phyloP scores from a whole-genome alignment of 352 stramenopile genomes.

The Phytopythium oedochilum region DNA sequence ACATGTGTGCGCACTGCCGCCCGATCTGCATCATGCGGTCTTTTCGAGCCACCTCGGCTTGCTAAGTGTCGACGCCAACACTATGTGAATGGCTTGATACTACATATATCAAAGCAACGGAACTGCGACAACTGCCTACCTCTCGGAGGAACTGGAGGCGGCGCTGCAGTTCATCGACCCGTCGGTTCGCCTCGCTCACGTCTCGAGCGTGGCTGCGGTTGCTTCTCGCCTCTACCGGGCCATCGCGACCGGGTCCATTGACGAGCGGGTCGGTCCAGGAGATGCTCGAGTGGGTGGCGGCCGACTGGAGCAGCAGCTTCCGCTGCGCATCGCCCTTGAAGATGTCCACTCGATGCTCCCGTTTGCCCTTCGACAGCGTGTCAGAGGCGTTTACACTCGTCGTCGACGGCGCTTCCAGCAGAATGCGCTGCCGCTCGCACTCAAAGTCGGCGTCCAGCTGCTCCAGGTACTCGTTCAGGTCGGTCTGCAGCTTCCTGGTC shows the following conservation, averaged over 20 bases:
- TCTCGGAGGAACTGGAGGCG: slow-evolving; percentile 18
- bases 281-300: neutral
- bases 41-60: slow-evolving; percentile 31
- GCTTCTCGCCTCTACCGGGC: neutral
- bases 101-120: neutral
- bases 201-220: slow-evolving; percentile 9
- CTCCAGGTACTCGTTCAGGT: slow-evolving; percentile 36
- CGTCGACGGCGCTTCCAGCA: slow-evolving; percentile 2
- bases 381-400: no score
- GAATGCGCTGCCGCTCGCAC: slow-evolving; percentile 26
- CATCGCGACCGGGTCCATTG: neutral
- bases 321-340: slow-evolving; percentile 3
- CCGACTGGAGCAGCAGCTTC: slow-evolving; percentile 1
- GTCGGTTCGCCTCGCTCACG: slow-evolving; percentile 15
- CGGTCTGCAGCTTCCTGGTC: slow-evolving; percentile 41
- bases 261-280: slow-evolving; percentile 2
- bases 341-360: neutral
- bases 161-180: slow-evolving; percentile 20
- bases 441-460: slow-evolving; percentile 36
- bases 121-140: slow-evolving; percentile 4
- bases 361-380: neutral
- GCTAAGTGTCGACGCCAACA: slow-evolving; percentile 12
- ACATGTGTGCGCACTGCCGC: slow-evolving; percentile 52
- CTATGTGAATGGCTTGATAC: no score
- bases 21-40: slow-evolving; percentile 51